Evolutionary conservation across 805 yeast genomes (phyloP).

Genomic region (Teunomyces kruisii): DNA sequence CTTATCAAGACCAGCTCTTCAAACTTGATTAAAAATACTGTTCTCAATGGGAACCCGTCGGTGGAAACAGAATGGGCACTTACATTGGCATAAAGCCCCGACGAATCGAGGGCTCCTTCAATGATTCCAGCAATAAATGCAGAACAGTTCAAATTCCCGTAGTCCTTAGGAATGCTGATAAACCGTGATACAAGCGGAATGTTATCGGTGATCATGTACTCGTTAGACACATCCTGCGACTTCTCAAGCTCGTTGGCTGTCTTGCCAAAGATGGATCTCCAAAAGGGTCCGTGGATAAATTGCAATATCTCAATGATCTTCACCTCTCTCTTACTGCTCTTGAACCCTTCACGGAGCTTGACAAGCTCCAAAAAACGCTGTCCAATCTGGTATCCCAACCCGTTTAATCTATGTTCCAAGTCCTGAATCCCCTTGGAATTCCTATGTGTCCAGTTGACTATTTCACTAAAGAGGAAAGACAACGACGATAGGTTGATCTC

Average conservation of each 20-base stretch:
- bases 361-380: constrained; percentile 66
- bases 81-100: constrained; percentile 72
- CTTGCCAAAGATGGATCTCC: constrained; percentile 73
- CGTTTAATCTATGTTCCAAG: constrained; percentile 54
- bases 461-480: constrained; percentile 68
- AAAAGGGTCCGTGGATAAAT: constrained; percentile 68
- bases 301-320: constrained; percentile 67
- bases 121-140: constrained; percentile 84
- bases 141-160: constrained; percentile 72
- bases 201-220: constrained; percentile 77
- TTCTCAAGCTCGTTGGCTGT: constrained; percentile 75
- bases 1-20: constrained; percentile 56
- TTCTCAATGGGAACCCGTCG: constrained; percentile 57
- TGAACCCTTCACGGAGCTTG: constrained; percentile 63
- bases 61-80: constrained; percentile 79
- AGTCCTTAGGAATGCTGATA: constrained; percentile 77
- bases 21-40: constrained; percentile 75
- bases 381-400: constrained; percentile 78
- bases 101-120: constrained; percentile 76
- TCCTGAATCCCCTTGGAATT: constrained; percentile 69
- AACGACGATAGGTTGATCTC: constrained; percentile 69
- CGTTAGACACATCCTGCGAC: constrained; percentile 65
- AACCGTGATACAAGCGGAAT: constrained; percentile 69
- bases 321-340: constrained; percentile 62
- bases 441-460: constrained; percentile 62